Evolutionary conservation across 148 eudicot species (phyloP).

Genomic region (Persicaria maculosa): DNA sequence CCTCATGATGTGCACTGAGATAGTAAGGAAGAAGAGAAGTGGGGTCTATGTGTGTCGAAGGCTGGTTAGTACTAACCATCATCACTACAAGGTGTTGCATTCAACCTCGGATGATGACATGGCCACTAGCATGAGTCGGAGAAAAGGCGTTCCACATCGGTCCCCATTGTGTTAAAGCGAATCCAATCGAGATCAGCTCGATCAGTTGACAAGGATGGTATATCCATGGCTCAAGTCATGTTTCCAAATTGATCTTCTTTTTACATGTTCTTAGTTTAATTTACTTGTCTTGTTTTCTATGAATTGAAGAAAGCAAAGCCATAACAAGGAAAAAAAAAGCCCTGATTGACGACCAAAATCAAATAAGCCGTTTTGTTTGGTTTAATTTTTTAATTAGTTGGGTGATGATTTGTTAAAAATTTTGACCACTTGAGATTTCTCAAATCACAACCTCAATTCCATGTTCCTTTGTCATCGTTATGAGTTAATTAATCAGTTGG

Average conservation of each 20-base stretch:
- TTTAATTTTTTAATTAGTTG: too few relatives aligned
- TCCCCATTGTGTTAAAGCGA: conserved; percentile 65
- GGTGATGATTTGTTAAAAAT: neutral
- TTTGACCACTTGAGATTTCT: neutral
- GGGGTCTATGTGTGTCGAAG: conserved; percentile 6
- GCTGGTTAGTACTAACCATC: neutral
- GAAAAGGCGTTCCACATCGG: conserved; percentile 91
- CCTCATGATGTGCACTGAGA: conserved; percentile 19
- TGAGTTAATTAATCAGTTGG: conserved; percentile 64
- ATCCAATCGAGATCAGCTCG: too few relatives aligned
- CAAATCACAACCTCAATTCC: neutral
- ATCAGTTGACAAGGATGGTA: too few relatives aligned
- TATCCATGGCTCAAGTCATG: neutral
- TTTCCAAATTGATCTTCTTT: neutral
- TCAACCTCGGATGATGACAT: conserved; percentile 55
- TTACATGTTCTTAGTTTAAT: too few relatives aligned
- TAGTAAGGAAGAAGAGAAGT: conserved; percentile 77
- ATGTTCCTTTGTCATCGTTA: conserved; percentile 21
- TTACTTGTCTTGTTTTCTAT: too few relatives aligned
- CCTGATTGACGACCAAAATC: too few relatives aligned
- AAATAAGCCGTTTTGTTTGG: too few relatives aligned
- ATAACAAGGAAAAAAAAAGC: too few relatives aligned
- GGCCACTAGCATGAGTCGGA: conserved; percentile 86
- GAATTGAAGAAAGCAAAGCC: too few relatives aligned
- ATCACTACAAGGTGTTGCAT: neutral